Base-by-base conservation (phyloP, 179 eudicot genomes). In the Silene coronaria region DNA sequence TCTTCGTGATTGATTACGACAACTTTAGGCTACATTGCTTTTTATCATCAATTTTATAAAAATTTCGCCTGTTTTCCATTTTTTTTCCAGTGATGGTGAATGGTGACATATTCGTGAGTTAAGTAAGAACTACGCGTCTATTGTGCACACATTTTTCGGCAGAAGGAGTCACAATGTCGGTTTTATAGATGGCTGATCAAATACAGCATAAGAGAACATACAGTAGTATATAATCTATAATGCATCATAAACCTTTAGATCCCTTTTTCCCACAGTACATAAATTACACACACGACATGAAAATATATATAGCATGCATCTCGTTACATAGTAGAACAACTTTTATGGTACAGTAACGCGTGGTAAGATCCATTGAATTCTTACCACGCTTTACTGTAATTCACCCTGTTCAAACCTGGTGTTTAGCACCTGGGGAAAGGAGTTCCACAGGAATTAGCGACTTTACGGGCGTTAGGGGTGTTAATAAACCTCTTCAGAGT, bases 371-470 rank as follows among this genome's bases (percentile, higher is more conserved):
- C 57, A 51, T 14, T 51, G 57, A 13, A 51, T 14, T 51, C 57
- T 51, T 17, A 53, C 58, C 8, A 53, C 58, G 21, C 4, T 8
- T 53, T 53, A 53, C 58, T 53, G 58, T 53, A 53, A 9, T 38
- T 1, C 12, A 38, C 46, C 12, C 11, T 6, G 9, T n/a, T n/a
- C n/a, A 51, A 51, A 51, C 57, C 57, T 0, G 58, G 5, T 16
- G n/a, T 30, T 78, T 78, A 91, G 78, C 97, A 91, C 80, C 64
- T 89, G 6, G 96, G 91, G 73, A 78, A 79, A 16, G 91, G 88
- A 48, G 80, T 77, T 26, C 84, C 80, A 67, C 97, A 91, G 6
- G 79, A 65, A 67, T 42, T 46, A 22, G 90, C 84, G 27, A 90
- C 86, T 68, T 87, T 87, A 80, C 73, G 86, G 16, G 95, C 94